Evolutionary conservation across 495 filamentous ascomycete species (phyloP), one percentile per base, ranked within the genome.

Genomic region (Aspergillus panamensis): DNA sequence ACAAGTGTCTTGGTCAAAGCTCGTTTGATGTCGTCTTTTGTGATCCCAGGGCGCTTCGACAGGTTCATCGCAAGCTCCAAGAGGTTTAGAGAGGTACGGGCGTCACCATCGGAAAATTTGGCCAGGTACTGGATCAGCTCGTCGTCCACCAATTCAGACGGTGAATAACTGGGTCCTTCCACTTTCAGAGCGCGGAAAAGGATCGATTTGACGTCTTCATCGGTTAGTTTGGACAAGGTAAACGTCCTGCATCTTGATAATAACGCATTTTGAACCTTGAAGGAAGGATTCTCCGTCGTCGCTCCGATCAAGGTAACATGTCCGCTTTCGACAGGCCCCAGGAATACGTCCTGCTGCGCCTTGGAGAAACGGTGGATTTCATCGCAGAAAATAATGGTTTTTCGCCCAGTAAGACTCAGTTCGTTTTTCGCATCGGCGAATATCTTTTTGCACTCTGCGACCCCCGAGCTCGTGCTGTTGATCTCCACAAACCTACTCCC

Each of bases 361-460:
- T 96, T 97, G 48, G 83, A 89, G 76, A 97, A 97, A 5, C 93
- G 83, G 69, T 97, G 93, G 53, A 97, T 96, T 72, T 97, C 93
- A 70, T 97, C 93, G 75, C 93, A 97, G 72, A 97, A 98, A 60
- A 98, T 85, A 62, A 98, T 96, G 5, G 94, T 97, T 72, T 90
- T 92, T 32, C 91, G 79, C 9, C 92, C 92, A 0, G 90, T 95
- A 32, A 98, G 71, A 6, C 77, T 72, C 45, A 95, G 73, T 70
- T 98, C 94, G 65, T 84, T 91, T 60, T 82, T 85, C 4, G 94
- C 91, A 63, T 97, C 92, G 50, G 72, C 72, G 61, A 97, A 97
- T 35, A 96, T 82, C 80, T 95, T 96, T 76, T 97, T 98, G 80
- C 84, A 91, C 66, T 97, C 93, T 14, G 82, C 90, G n/a, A 98